phyloP scores from a whole-genome alignment of 2,329 filamentous ascomycete genomes.

The Monilinia aucupariae region DNA sequence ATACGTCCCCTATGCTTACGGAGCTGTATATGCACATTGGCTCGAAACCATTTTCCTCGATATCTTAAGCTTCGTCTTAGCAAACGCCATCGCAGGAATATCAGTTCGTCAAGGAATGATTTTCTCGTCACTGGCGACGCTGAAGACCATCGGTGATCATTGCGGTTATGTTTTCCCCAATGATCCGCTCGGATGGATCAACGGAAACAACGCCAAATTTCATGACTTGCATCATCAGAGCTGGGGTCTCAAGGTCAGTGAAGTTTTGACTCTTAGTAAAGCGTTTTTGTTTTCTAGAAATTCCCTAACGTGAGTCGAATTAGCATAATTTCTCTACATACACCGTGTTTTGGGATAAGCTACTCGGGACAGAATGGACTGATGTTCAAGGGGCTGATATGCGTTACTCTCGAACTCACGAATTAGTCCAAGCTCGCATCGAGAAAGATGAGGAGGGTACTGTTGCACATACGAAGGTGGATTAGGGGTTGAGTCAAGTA shows the following conservation, averaged over 20 bases:
- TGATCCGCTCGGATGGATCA: conserved; percentile 13
- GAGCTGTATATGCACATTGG: conserved; percentile 13
- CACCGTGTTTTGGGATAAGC: conserved; percentile 17
- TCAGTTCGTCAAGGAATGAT: conserved; percentile 17
- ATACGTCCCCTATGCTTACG: conserved; percentile 13
- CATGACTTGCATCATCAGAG: conserved; percentile 19
- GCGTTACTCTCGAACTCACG: conserved; percentile 11
- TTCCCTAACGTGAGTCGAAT: neutral
- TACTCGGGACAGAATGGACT: conserved; percentile 15
- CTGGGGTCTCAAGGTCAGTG: conserved; percentile 17
- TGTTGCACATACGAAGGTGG: neutral
- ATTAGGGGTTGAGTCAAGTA: neutral
- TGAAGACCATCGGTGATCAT: conserved; percentile 17
- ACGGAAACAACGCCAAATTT: conserved; percentile 12
- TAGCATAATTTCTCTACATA: conserved; percentile 18
- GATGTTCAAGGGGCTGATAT: conserved; percentile 6
- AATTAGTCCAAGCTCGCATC: conserved; percentile 3
- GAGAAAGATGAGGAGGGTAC: neutral
- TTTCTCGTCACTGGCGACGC: conserved; percentile 8
- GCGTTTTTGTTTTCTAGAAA: neutral
- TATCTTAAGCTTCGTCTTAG: conserved; percentile 13
- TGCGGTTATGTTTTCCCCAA: conserved; percentile 15
- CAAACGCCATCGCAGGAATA: conserved; percentile 9
- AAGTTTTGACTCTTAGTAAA: neutral
- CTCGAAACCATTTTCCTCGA: conserved; percentile 14